phyloP scores from a whole-genome alignment of 2,329 filamentous ascomycete species.

The Stemphylium vesicarium region DNA sequence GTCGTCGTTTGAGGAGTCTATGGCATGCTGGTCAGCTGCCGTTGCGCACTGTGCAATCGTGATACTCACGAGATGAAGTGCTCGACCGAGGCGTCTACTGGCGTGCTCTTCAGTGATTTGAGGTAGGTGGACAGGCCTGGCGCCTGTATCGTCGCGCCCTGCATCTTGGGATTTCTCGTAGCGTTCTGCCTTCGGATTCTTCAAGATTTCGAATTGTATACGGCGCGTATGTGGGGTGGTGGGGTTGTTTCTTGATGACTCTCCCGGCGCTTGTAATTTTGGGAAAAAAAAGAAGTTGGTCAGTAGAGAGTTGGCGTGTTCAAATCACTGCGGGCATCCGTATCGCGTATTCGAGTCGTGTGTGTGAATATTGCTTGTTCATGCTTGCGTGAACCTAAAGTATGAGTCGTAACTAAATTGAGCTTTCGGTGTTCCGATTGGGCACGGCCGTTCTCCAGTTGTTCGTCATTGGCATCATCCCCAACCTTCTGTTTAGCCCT shows the following conservation, averaged over 20 bases:
- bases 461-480: slow-evolving; percentile 36
- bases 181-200: background rate
- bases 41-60: slow-evolving; percentile 2
- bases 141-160: slow-evolving; percentile 54
- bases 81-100: slow-evolving; percentile 83
- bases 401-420: slow-evolving; percentile 15
- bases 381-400: background rate
- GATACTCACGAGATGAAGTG: slow-evolving; percentile 75
- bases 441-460: slow-evolving; percentile 14
- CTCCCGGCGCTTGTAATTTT: background rate
- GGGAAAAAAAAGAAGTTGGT: background rate
- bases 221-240: slow-evolving; percentile 26
- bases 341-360: background rate
- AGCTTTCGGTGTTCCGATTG: slow-evolving; percentile 16
- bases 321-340: background rate
- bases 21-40: slow-evolving; percentile 2
- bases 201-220: slow-evolving; percentile 6
- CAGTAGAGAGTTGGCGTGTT: background rate
- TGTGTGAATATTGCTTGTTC: slow-evolving; percentile 8
- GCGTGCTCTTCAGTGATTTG: slow-evolving; percentile 71
- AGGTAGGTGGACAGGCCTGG: slow-evolving; percentile 80
- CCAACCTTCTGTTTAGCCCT: slow-evolving; percentile 35
- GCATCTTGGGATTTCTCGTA: slow-evolving; percentile 25
- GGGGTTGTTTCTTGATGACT: slow-evolving; percentile 16
- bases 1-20: slow-evolving; percentile 86